Evolutionary conservation across 139 green algal genomes (phyloP), one percentile per base, ranked within the genome.

Genomic region (Chlamydomonas eustigma): DNA sequence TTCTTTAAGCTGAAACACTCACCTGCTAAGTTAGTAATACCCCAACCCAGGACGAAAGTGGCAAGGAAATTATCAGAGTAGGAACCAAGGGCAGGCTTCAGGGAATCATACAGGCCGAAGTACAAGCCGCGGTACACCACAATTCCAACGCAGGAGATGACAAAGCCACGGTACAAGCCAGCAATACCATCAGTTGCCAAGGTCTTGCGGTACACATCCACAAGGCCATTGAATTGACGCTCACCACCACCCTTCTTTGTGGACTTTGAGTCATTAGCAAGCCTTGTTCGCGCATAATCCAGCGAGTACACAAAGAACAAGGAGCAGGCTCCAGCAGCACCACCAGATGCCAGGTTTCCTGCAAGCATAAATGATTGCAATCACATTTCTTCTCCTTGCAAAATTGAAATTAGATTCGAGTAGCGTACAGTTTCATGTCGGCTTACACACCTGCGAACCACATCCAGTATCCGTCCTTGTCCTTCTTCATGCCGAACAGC

Each of bases 231-330:
- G 74, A 83, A 87, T 75, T 87, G 75, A 65, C 81, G 78, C 30
- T 87, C 78, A 36, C 78, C 74, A 51, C 78, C 69, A 35, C 78
- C 71, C 78, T 89, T 87, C 81, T 89, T 88, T 18, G 76, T 24
- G 5, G 81, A 86, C 75, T 92, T 92, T 78, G 95, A 83, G 76
- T 99, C 96, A 31, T 96, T 93, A 38, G 93, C 96, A 68, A 99
- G 91, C 70, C 96, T 90, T n/a, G 96, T 99, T 89, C 95, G 92
- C 12, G 95, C 96, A 85, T 98, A 98, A 88, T 99, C 96, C 50
- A 99, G 91, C 0, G 96, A 97, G 92, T 99, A 99, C 50, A 98
- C 96, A 79, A 99, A 97, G 2, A 94, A 81, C 74, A 99, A 90
- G 12, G 94, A 98, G 4, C 88, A 88, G 74, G 96, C 94, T 64